Evolutionary conservation across 2,329 filamentous ascomycete genomes (phyloP).

Genomic region (Fusarium sp.): DNA sequence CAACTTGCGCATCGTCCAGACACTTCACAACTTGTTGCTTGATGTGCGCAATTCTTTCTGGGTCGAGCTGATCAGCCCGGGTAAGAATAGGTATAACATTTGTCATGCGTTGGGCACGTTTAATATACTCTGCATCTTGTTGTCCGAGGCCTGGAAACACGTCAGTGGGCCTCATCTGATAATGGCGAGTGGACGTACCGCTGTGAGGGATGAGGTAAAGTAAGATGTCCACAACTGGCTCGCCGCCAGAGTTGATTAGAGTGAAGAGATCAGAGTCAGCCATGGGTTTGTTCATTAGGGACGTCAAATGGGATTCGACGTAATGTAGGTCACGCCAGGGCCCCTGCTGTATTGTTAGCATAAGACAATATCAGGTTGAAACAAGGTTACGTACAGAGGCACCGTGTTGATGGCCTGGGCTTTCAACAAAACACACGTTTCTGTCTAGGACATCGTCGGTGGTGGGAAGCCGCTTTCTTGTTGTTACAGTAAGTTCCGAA

Average conservation of each 20-base stretch:
- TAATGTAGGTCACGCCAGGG: constrained; percentile 75
- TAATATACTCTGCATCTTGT: constrained; percentile 77
- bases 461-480: constrained; percentile 71
- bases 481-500: constrained; percentile 69
- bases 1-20: constrained; percentile 68
- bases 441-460: constrained; percentile 85
- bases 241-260: constrained; percentile 83
- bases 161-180: constrained; percentile 7
- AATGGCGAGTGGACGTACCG: constrained; percentile 58
- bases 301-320: constrained; percentile 66
- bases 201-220: constrained; percentile 81
- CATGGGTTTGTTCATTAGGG: constrained; percentile 63
- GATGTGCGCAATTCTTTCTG: constrained; percentile 65
- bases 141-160: constrained; percentile 48
- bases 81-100: constrained; percentile 89
- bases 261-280: constrained; percentile 80
- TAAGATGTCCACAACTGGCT: constrained; percentile 84
- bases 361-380: neutral
- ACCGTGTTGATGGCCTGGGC: constrained; percentile 70
- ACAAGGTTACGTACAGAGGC: constrained; percentile 61
- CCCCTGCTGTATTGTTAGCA: constrained; percentile 63
- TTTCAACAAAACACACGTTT: constrained; percentile 95
- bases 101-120: constrained; percentile 75
- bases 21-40: constrained; percentile 71
- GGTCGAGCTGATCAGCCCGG: constrained; percentile 76